Conservation (phyloP, 2,329 filamentous ascomycete species). For the Aspergillus tubingensis region DNA sequence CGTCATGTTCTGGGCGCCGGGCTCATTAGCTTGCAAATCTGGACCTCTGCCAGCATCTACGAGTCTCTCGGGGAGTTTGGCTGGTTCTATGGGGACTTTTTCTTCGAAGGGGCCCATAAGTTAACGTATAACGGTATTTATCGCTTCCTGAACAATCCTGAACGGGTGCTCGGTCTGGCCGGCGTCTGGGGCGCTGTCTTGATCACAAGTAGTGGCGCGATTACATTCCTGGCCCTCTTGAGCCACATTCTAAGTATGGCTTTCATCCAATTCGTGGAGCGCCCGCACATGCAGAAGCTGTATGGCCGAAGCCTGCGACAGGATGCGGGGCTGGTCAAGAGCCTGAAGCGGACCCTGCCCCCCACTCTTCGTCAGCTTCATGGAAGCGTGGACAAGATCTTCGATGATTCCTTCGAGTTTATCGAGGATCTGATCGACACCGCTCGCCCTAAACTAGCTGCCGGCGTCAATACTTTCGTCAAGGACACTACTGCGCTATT, state of each 20-base stretch:
- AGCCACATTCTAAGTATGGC: slow-evolving; percentile 82
- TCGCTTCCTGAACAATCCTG: slow-evolving; percentile 95
- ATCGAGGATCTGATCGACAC: slow-evolving; percentile 88
- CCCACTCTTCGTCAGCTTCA: slow-evolving; percentile 80
- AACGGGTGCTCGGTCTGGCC: slow-evolving; percentile 87
- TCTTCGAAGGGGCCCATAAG: slow-evolving; percentile 86
- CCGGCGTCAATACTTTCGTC: slow-evolving; percentile 82
- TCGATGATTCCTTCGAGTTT: slow-evolving; percentile 83
- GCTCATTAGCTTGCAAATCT: slow-evolving; percentile 82
- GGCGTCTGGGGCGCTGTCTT: slow-evolving; percentile 95
- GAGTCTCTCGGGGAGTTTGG: slow-evolving; percentile 96
- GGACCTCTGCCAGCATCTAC: slow-evolving; percentile 91
- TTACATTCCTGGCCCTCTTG: slow-evolving; percentile 82
- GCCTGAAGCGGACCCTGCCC: slow-evolving; percentile 82
- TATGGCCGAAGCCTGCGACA: slow-evolving; percentile 82
- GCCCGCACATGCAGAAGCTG: slow-evolving; percentile 97
- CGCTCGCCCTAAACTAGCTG: slow-evolving; percentile 80
- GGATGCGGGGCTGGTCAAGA: slow-evolving; percentile 90
- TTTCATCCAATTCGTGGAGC: slow-evolving; percentile 91
- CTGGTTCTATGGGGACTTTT: slow-evolving; percentile 99
- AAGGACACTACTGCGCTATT: slow-evolving; percentile 85
- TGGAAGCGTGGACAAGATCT: slow-evolving; percentile 79
- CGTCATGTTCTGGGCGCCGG: slow-evolving; percentile 82
- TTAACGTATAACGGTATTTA: slow-evolving; percentile 97
- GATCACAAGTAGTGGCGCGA: slow-evolving; percentile 83